These are phyloP conservation scores for Cucumis hystrix DNA, from an alignment of 306 rosid species.

Conservation along the genomic window DNA sequence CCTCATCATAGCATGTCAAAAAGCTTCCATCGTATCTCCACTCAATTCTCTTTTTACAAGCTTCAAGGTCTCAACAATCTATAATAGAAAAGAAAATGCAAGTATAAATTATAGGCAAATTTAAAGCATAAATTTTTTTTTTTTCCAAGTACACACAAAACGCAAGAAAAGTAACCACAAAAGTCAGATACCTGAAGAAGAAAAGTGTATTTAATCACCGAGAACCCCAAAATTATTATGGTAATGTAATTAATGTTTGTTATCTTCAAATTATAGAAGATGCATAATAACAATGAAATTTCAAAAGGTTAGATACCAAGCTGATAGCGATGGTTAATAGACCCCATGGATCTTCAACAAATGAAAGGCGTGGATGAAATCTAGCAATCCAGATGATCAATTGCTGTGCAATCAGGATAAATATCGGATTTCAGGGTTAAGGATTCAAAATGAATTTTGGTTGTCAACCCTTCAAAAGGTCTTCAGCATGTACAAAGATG, in stretches of 20 bases:
- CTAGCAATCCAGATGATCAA: background rate
- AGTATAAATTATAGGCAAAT: background rate
- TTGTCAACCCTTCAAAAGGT: background rate
- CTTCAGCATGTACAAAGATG: background rate
- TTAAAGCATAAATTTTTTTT: background rate
- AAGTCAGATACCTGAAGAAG: background rate
- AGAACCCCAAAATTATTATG: background rate
- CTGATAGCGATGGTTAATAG: background rate
- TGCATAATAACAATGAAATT: no score
- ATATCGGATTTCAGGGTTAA: background rate
- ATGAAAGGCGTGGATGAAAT: background rate
- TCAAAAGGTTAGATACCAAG: background rate
- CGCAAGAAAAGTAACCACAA: background rate
- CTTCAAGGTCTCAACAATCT: slow-evolving; percentile 68
- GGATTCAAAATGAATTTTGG: background rate
- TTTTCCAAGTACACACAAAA: background rate
- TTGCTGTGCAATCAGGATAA: background rate
- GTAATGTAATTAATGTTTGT: background rate
- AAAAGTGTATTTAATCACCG: background rate
- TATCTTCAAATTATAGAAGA: background rate
- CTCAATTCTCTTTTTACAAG: slow-evolving; percentile 62
- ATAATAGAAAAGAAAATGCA: slow-evolving; percentile 13
- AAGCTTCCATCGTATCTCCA: slow-evolving; percentile 23
- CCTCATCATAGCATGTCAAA: slow-evolving; percentile 28
- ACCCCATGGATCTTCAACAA: background rate